Percentiles rank a stretch among this genome's conserved stretches.
Conservation (phyloP, 192 early-diverging fungal species). For the Coemansia sp. region DNA sequence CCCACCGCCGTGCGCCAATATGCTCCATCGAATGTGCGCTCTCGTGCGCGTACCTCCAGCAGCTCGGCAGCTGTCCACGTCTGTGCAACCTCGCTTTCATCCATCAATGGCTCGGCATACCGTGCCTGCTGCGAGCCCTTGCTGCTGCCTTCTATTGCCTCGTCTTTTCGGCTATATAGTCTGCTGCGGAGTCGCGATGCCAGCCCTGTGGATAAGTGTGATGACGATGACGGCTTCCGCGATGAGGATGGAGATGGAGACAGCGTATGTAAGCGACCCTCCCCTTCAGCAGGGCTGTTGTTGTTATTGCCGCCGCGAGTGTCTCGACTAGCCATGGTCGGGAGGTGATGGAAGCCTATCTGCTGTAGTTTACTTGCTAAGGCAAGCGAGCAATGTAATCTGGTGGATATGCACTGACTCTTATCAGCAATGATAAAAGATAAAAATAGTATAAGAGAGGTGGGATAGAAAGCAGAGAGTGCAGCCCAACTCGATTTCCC, state of each 20-base stretch:
- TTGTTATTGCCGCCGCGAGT: background rate
- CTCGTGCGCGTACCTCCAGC: conserved; percentile 50
- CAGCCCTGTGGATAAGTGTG: background rate
- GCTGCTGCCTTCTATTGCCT: conserved; percentile 2
- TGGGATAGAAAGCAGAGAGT: background rate
- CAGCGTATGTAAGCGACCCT: too few relatives aligned
- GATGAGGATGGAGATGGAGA: too few relatives aligned
- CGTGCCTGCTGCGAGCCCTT: conserved; percentile 2
- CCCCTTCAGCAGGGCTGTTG: background rate
- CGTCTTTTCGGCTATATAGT: conserved; percentile 2
- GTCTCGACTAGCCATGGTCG: background rate
- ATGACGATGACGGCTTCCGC: background rate
- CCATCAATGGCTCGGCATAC: background rate
- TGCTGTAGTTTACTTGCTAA: background rate
- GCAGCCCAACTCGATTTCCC: background rate
- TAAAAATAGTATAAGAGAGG: background rate
- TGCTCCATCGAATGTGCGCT: conserved; percentile 54
- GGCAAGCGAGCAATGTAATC: too few relatives aligned
- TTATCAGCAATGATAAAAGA: background rate
- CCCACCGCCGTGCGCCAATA: conserved; percentile 54
- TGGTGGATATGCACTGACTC: background rate
- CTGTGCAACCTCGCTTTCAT: conserved; percentile 17
- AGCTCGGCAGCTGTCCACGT: conserved; percentile 50
- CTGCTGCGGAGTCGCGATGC: conserved; percentile 7
- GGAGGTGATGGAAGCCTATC: background rate